A percentile compares a stretch with the other conserved stretches of the same genome.
Evolutionary conservation across 495 filamentous ascomycete genomes (phyloP).

Genomic region (Acidiella bohemica): DNA sequence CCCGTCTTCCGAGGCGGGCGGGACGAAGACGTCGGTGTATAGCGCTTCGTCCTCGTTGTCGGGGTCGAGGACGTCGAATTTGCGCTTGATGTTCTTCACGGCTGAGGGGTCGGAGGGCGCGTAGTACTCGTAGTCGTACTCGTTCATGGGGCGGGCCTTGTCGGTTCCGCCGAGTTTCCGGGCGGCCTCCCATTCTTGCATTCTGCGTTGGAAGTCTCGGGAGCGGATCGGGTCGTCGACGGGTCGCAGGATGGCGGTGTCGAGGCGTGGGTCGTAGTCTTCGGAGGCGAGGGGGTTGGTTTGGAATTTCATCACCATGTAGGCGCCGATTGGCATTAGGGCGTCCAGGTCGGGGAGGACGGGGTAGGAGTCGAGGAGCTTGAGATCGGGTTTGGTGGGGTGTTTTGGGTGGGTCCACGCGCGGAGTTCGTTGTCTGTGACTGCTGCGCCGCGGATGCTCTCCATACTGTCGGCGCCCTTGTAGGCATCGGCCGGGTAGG

Average conservation of each 20-base stretch:
- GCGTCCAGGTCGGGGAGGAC: slow-evolving; percentile 78
- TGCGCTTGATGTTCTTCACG: slow-evolving; percentile 51
- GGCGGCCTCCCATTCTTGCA: slow-evolving; percentile 45
- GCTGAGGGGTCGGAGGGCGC: slow-evolving; percentile 45
- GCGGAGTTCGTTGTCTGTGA: slow-evolving; percentile 44
- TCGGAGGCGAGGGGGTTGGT: slow-evolving; percentile 57
- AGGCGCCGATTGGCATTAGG: slow-evolving; percentile 74
- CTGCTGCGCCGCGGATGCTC: slow-evolving; percentile 40
- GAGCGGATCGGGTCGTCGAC: slow-evolving; percentile 34
- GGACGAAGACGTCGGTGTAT: no score
- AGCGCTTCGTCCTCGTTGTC: slow-evolving; percentile 51
- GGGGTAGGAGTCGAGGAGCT: slow-evolving; percentile 65
- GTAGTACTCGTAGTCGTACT: slow-evolving; percentile 72
- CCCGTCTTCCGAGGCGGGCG: no score
- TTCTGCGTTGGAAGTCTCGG: slow-evolving; percentile 31
- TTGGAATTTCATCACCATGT: slow-evolving; percentile 77
- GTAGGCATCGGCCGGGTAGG: slow-evolving; percentile 53
- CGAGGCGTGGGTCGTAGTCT: slow-evolving; percentile 65
- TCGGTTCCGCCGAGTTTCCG: no score
- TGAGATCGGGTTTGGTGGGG: slow-evolving; percentile 65
- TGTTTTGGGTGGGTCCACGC: slow-evolving; percentile 68
- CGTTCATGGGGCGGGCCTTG: slow-evolving; percentile 44
- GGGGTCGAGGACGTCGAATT: slow-evolving; percentile 56
- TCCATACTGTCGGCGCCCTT: slow-evolving; percentile 36
- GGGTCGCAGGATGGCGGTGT: slow-evolving; percentile 65